Evolutionary conservation across 176 grass and related monocot genomes (phyloP), one percentile per base, ranked within the genome.

Genomic region (Thalia dealbata): DNA sequence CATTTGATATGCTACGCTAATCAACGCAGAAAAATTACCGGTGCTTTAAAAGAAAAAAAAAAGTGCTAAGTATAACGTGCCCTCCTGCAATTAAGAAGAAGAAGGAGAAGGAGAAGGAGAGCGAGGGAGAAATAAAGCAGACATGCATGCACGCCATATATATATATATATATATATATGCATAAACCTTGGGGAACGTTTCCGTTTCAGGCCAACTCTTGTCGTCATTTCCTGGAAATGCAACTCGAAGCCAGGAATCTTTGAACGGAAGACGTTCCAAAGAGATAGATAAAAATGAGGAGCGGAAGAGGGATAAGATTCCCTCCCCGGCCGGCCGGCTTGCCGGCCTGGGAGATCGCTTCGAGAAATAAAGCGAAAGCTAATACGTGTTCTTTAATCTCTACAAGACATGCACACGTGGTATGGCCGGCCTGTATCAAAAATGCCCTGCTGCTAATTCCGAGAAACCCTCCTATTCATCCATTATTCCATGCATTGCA

Each of bases 301-400:
- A 28, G 70, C 23, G 25, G 25, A 48, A 26, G 46, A 52, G 48
- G 23, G 48, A 52, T 42, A 30, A 72, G 50, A 52, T 52, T 72
- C 25, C 23, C 70, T n/a, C n/a, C n/a, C n/a, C n/a, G n/a, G n/a
- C n/a, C n/a, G n/a, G n/a, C n/a, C n/a, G n/a, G n/a, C n/a, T n/a
- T 1, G 32, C 32, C 32, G 32, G 32, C 32, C 69, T 72, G 50
- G 48, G 70, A 72, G 70, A 50, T 54, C 27, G 45, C 48, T 72
- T 29, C 70, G 46, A 72, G 70, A 72, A 72, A 72, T 46, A 72
- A 72, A 72, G 70, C 16, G 54, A 72, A 72, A 72, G 70, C 46
- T 54, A 30, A 38, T 38, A 4, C 4, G 25, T 30, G 70, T 14
- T 52, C 70, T 32, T 72, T 38, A 38, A 38, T 38, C 32, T 72